Percentiles rank a stretch among this genome's conserved stretches.
Evolutionary conservation across 164 flowering plant species (phyloP).

Genomic region (Annona cherimola): DNA sequence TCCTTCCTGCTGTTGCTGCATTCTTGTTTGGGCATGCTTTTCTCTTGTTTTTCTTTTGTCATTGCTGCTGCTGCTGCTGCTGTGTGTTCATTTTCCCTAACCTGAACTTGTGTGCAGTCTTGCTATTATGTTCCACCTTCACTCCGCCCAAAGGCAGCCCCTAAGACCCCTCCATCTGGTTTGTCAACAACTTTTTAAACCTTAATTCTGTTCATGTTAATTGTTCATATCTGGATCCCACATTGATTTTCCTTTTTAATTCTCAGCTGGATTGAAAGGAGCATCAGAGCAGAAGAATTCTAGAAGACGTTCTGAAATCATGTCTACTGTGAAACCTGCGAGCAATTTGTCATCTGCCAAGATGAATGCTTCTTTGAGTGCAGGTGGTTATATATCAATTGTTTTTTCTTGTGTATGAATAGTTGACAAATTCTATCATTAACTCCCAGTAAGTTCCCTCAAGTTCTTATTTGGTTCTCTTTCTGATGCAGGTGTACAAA

Average conservation of each 20-base stretch:
- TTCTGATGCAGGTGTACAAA: constrained; percentile 19
- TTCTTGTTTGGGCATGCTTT: background rate
- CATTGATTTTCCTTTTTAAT: background rate
- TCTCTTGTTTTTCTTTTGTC: background rate
- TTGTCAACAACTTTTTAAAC: constrained; percentile 9
- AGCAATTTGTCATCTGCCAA: constrained; percentile 39
- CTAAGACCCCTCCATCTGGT: constrained; percentile 88
- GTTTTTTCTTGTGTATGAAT: background rate
- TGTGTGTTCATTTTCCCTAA: too few relatives aligned
- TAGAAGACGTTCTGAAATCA: constrained; percentile 40
- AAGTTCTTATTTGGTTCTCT: background rate
- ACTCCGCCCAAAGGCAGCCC: constrained; percentile 51
- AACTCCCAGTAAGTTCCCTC: background rate
- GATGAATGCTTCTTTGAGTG: constrained; percentile 28
- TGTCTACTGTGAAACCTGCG: constrained; percentile 36
- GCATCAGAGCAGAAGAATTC: constrained; percentile 12
- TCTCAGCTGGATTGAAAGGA: constrained; percentile 9
- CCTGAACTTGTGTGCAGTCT: constrained; percentile 38
- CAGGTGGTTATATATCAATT: constrained; percentile 31
- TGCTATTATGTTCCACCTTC: constrained; percentile 92
- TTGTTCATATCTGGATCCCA: background rate
- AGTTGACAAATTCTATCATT: background rate
- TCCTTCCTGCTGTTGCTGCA: too few relatives aligned
- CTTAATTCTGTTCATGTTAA: background rate
- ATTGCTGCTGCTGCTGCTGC: background rate